Evolutionary conservation across 768 basidiomycete genomes (phyloP), one percentile per base, ranked within the genome.

Genomic region (Asterophora parasitica): DNA sequence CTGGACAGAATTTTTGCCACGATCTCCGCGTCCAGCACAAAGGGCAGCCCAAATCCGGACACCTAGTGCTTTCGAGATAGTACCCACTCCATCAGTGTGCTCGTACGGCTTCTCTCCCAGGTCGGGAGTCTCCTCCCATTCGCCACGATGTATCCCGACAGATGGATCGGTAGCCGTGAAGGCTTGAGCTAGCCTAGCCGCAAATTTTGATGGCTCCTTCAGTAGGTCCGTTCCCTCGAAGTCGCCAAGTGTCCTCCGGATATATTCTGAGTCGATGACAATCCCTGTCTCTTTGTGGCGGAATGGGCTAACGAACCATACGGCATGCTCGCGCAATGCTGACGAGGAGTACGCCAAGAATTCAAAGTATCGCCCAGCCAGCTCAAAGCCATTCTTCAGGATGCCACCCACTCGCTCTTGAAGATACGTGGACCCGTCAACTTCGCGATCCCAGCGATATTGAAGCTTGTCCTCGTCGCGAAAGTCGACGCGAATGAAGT

Each of bases 331-430:
- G 19, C 83, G 78, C 13, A 93, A 66, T 4, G 90, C 81, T 1
- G 90, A 91, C 36, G 68, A 75, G 0, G 90, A 92, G 58, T 92
- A 92, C 0, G 83, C 91, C 26, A 93, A 69, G 59, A 92, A 92
- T 50, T 92, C 79, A 51, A 89, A 92, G 5, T 65, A 58, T 32
- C 83, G 77, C 1, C 87, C 87, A 7, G 78, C 90, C 23, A 93
- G 71, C 27, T 71, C 61, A 44, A 93, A 82, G 0, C 91, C 91
- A 1, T 66, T 31, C 57, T 82, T 80, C 33, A 91, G 62, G 12
- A 74, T 69, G 4, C 62, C 66, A 1, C 82, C 82, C 10, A 88
- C 84, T 9, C 82, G 77, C 33, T 77, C 68, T 15, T 71, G 64
- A 2, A 90, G 69, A 60, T 83, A 82, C 11, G 66, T 59, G 2